phyloP scores from a whole-genome alignment of 495 filamentous ascomycete species.

The Talaromyces ruber region DNA sequence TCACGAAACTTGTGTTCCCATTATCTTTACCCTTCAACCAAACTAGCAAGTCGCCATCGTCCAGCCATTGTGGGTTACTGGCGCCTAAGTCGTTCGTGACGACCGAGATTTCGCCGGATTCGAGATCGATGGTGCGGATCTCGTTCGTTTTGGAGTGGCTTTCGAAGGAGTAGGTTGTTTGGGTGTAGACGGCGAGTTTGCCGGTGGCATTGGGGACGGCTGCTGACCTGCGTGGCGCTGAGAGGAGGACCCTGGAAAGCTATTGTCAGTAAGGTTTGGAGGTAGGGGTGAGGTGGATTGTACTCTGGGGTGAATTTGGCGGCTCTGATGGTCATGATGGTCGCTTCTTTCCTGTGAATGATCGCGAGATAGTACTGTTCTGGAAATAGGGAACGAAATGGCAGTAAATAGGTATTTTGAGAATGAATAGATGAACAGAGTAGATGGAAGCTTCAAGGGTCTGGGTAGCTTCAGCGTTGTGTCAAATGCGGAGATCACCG shows the following conservation, averaged over 20 bases:
- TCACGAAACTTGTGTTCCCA: conserved; percentile 56
- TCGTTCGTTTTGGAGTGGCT: conserved; percentile 66
- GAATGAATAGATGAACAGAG: background rate
- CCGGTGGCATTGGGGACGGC: conserved; percentile 69
- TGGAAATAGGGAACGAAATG: background rate
- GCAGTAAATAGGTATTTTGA: background rate
- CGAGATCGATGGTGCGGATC: conserved; percentile 66
- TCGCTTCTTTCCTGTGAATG: background rate
- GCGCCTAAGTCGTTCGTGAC: conserved; percentile 55
- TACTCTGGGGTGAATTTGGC: conserved; percentile 68
- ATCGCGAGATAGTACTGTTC: background rate
- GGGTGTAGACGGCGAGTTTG: conserved; percentile 61
- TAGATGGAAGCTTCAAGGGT: background rate
- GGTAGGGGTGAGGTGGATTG: conserved; percentile 8
- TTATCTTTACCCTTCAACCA: conserved; percentile 58
- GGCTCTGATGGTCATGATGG: conserved; percentile 54
- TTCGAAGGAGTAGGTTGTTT: conserved; percentile 76
- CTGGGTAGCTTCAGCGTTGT: background rate
- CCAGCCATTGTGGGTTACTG: conserved; percentile 72
- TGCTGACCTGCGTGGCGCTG: conserved; percentile 70
- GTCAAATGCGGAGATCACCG: background rate
- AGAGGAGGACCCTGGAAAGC: conserved; percentile 57
- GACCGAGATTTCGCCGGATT: conserved; percentile 54
- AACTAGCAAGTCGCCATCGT: conserved; percentile 51
- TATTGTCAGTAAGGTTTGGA: conserved; percentile 7